Evolutionary conservation across 1,284 basidiomycete genomes (phyloP), one percentile per base, ranked within the genome.

Genomic region (Amylostereum chailletii): DNA sequence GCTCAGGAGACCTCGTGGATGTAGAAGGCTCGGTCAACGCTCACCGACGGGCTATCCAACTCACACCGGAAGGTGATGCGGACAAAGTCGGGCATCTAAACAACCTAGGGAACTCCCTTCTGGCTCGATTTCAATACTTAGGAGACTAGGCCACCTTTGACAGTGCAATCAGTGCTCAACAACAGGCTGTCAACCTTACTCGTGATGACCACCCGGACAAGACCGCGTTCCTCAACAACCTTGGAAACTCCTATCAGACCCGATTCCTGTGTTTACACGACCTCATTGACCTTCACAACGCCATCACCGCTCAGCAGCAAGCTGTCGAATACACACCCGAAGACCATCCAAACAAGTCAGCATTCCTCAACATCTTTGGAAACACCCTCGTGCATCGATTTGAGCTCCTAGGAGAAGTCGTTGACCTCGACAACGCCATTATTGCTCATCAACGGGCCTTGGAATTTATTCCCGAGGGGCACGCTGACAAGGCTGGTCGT

Each of bases 381-480:
- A 53, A 49, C 32, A 57, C 62, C 4, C 47, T 65, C 42, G 56
- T 57, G 42, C 51, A 58, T 34, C 59, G 60, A 34, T 62, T 58
- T 43, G 54, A 58, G 7, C 53, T 45, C 39, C 26, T 51, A 6
- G 55, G 55, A 2, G 27, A 42, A 1, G 32, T 50, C 32, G 33
- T 34, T 4, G 63, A 65, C 42, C 56, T 66, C 3, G 56, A 65
- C 36, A 53, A 55, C 43, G 64, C 63, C 27, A 40, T 40, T 27
- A n/a, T n/a, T 27, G 39, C 39, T 11, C 6, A 40, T 11, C 39
- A 40, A 40, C 5, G 39, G n/a, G 39, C 39, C 6, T 27, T 40
- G n/a, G 5, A 40, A n/a, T 27, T 40, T 27, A 27, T 40, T 6
- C 39, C 39, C n/a, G 39, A 40, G n/a, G 39, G 11, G 29, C 39